These are phyloP conservation scores for Xylaria polymorpha DNA, from an alignment of 2,329 filamentous ascomycete species.

Conservation along the genomic window DNA sequence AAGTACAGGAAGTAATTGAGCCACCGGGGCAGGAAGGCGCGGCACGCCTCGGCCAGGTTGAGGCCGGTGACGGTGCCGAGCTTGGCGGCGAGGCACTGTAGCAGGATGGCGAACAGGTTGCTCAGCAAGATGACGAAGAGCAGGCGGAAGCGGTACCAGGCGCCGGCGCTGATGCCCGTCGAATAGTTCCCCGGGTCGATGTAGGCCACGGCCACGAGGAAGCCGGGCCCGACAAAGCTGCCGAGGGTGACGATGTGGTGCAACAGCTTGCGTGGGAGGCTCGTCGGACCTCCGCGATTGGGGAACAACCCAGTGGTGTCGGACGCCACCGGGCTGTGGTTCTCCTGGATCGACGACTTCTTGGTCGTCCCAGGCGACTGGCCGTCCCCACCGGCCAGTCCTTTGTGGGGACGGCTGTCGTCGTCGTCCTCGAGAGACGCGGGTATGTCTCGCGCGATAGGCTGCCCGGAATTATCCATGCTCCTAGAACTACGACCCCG, in stretches of 20 bases:
- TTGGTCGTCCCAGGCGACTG: constrained; percentile 40
- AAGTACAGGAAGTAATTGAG: constrained; percentile 70
- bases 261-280: constrained; percentile 39
- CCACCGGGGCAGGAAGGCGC: constrained; percentile 73
- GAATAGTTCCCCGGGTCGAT: constrained; percentile 76
- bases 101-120: constrained; percentile 77
- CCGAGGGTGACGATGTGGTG: constrained; percentile 59
- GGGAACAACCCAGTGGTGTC: constrained; percentile 12
- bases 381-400: constrained; percentile 43
- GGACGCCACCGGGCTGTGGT: constrained; percentile 30
- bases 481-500: constrained; percentile 42
- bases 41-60: constrained; percentile 74
- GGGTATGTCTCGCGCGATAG: constrained; percentile 38
- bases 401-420: constrained; percentile 24
- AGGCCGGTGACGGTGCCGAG: constrained; percentile 76
- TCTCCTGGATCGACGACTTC: constrained; percentile 33
- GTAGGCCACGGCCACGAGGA: constrained; percentile 71
- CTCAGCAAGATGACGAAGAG: constrained; percentile 76
- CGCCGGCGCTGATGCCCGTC: constrained; percentile 75
- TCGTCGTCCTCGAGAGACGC: constrained; percentile 37
- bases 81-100: constrained; percentile 76
- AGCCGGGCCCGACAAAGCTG: constrained; percentile 74
- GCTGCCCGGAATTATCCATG: constrained; percentile 47
- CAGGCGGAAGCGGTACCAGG: constrained; percentile 71
- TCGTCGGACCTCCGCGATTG: constrained; percentile 32